Evolutionary conservation across 345 rosid species (phyloP), one percentile per base, ranked within the genome.

Genomic region (Ceriops tagal): DNA sequence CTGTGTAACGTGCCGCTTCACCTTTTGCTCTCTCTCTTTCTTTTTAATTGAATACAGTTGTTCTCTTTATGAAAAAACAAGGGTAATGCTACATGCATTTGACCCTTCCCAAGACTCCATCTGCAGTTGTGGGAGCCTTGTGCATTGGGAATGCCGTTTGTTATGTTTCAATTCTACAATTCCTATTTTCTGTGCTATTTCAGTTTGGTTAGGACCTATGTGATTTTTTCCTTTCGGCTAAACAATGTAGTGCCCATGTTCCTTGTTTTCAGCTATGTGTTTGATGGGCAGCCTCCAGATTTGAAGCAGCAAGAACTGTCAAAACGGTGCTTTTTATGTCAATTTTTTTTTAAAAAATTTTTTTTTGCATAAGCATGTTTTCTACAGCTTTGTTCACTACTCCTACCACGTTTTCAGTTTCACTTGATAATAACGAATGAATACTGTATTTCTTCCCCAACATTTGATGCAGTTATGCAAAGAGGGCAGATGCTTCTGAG

Each of bases 261-360:
- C 58, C 16, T 11, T 43, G 18, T 30, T 27, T 73, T 37, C 84
- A 85, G 98, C 66, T 93, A 86, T 67, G 99, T 95, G 52, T 95
- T 95, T 18, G 96, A 95, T 61, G 99, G 96, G 58, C 79, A 84
- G 75, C 97, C 96, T 35, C 99, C 97, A 1, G 91, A 92, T 69
- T 77, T 92, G 74, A 95, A 95, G 77, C 88, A 85, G 73, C 92
- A 87, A 79, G 99, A 92, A 81, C 82, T 95, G 9, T 93, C 82
- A 15, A 92, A 90, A 71, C 99, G 99, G 96, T 92, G 72, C 46
- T 28, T 30, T 52, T 46, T 43, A 13, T 43, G 18, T 43, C 18
- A 13, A 5, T 2, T 8, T 31, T 3, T 28, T 55, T 24, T 24
- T 24, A 24, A 24, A 24, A 24, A 24, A 0, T 52, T 22, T 4